Evolutionary conservation across 106 monocot species (phyloP).

Genomic region (Dioscorea dumetorum): DNA sequence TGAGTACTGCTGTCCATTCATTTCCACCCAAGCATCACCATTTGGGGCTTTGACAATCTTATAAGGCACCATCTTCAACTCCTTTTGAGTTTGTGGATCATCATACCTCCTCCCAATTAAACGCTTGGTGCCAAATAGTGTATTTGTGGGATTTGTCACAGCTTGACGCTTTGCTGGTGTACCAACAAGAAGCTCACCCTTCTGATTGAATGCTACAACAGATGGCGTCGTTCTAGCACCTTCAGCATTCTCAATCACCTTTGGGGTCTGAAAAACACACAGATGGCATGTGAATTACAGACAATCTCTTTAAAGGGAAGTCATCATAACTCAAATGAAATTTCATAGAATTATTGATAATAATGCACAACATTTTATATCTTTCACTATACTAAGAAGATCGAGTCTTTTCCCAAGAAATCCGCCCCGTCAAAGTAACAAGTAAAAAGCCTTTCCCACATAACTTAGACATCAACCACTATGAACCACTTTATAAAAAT

Average conservation of each 20-base stretch:
- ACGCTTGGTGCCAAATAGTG: conserved; percentile 57
- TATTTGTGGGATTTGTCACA: conserved; percentile 64
- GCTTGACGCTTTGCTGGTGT: conserved; percentile 63
- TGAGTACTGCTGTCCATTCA: conserved; percentile 79
- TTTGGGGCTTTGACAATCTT: conserved; percentile 71
- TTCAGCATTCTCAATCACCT: conserved; percentile 70
- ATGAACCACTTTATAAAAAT: no score
- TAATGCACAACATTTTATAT: no score
- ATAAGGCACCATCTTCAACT: conserved; percentile 67
- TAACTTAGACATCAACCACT: no score
- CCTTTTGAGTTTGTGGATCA: conserved; percentile 56
- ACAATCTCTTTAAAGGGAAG: no score
- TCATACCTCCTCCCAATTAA: conserved; percentile 60
- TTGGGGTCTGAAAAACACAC: conserved; percentile 28
- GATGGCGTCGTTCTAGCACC: conserved; percentile 70
- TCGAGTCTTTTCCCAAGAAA: no score
- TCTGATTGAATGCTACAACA: conserved; percentile 53
- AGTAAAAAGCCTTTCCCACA: no score
- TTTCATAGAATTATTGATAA: no score
- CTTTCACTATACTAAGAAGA: no score
- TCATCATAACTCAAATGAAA: no score
- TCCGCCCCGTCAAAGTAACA: no score
- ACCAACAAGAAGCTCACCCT: conserved; percentile 50
- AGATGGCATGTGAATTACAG: not conserved
- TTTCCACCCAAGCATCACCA: conserved; percentile 89